Evolutionary conservation across 352 stramenopile genomes (phyloP), one percentile per base, ranked within the genome.

Genomic region (Phytopythium vexans): DNA sequence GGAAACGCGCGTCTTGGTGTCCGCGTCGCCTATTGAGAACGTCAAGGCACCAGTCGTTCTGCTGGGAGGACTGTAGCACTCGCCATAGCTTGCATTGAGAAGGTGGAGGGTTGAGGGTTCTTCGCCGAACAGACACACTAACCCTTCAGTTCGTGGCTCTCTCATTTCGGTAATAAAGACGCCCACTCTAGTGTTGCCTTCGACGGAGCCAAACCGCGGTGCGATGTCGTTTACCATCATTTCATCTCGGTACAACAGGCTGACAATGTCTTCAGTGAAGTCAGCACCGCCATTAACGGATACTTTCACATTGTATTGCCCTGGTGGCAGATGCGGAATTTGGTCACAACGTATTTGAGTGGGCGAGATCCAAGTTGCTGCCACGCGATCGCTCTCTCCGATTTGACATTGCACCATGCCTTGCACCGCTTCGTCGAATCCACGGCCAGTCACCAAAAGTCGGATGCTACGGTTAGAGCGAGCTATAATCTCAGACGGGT

Each of bases 301-400:
- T 3, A 89, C 38, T n/a, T 72, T 63, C 1, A 87, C 55, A 0
- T 1, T 50, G 46, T 89, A 77, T 10, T 64, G 52, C 0, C 79
- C 79, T 49, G 56, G 52, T 33, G 67, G 54, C 11, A 86, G 45
- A 8, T 63, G 35, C 0, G 68, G 51, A 11, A 56, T 35, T 8
- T 11, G 54, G n/a, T 51, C 42, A 32, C 74, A 84, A 10, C 61
- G 12, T 21, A 84, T 55, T 3, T 75, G 54, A n/a, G 53, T 62
- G 8, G 37, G 41, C 10, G 74, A 77, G 9, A 82, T 33, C 60
- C 63, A 74, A 2, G 64, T 16, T 15, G 49, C 70, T 3, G n/a
- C 2, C 9, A 43, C 41, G 6, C 41, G 6, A 4, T 41, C 6
- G 9, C 27, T 48, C 8, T 54, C 41, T 32, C 70, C 70, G 46